Evolutionary conservation across 2,329 filamentous ascomycete genomes (phyloP), one percentile per base, ranked within the genome.

Genomic region (Ceratocystis huliohia): DNA sequence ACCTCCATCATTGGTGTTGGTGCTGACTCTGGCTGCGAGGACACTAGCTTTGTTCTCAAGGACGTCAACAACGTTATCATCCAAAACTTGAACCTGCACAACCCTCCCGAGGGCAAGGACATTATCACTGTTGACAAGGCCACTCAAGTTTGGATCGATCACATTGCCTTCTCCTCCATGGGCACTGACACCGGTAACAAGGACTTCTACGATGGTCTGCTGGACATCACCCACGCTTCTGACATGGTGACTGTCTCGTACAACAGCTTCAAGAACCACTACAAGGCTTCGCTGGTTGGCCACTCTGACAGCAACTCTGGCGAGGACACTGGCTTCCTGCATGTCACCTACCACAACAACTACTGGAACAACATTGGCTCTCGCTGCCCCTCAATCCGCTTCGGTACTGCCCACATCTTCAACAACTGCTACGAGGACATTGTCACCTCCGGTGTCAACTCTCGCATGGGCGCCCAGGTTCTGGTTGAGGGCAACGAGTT

Each of bases 341-440:
- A 76, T 69, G 76, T 87, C 25, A 86, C 84, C 28, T 84, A 84
- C 71, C 77, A 78, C 73, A 80, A 84, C 75, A 86, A 86, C 78
- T 78, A 82, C 76, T 86, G 78, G 76, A 70, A 74, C 68, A 85
- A 86, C 74, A 74, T 86, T 69, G 82, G 84, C 76, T 84, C 81
- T 15, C 84, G 84, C 65, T 76, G 75, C 0, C 84, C 84, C 0
- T 82, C 79, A 2, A 72, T 85, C 70, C 82, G 84, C 68, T 87
- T 86, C 73, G 84, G 84, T 5, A 86, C 82, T 5, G 83, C 78
- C 3, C 84, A 87, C 71, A 70, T 77, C 66, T 75, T 73, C 68
- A 74, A 74, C 68, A 71, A 69, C 59, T 81, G 79, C 75, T 81
- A 78, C 73, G 73, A 76, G 70, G 70, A 76, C 67, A 74, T 78